Percentiles rank a stretch among this genome's conserved stretches.
These are phyloP conservation scores for Pseudogymnoascus sp. DNA, from an alignment of 2,329 filamentous ascomycete species.

Conservation along the genomic window DNA sequence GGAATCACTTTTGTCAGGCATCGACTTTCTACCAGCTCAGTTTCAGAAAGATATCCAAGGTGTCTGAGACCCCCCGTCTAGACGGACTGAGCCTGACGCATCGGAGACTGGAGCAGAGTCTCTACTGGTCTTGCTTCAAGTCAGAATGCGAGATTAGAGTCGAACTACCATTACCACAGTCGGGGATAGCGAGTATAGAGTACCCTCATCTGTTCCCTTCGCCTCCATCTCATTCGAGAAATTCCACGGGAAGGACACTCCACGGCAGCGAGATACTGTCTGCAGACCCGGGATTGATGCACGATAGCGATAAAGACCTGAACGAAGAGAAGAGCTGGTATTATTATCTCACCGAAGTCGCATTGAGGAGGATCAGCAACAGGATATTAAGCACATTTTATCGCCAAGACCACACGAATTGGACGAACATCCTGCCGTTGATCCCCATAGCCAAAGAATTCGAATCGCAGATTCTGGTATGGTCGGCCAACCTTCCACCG, in stretches of 20 bases:
- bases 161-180: constrained; percentile 32
- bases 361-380: constrained; percentile 34
- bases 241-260: neutral
- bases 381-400: constrained; percentile 32
- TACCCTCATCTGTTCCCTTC: constrained; percentile 29
- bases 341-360: constrained; percentile 37
- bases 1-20: constrained; percentile 30
- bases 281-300: neutral
- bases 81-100: constrained; percentile 9
- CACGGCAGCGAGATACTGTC: neutral
- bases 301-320: neutral
- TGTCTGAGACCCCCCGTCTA: constrained; percentile 4
- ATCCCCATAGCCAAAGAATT: constrained; percentile 25
- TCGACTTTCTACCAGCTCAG: constrained; percentile 28
- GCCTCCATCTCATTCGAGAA: constrained; percentile 17
- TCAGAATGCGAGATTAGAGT: constrained; percentile 34
- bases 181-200: constrained; percentile 28
- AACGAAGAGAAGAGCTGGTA: constrained; percentile 34
- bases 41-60: constrained; percentile 21
- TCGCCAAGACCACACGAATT: constrained; percentile 15
- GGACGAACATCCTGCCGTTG: constrained; percentile 22
- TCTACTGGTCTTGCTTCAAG: constrained; percentile 38
- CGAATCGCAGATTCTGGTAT: constrained; percentile 23
- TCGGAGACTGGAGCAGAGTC: constrained; percentile 30
- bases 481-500: constrained; percentile 24